Evolutionary conservation across 306 rosid genomes (phyloP).

Genomic region (Trichosanthes cucumerina): DNA sequence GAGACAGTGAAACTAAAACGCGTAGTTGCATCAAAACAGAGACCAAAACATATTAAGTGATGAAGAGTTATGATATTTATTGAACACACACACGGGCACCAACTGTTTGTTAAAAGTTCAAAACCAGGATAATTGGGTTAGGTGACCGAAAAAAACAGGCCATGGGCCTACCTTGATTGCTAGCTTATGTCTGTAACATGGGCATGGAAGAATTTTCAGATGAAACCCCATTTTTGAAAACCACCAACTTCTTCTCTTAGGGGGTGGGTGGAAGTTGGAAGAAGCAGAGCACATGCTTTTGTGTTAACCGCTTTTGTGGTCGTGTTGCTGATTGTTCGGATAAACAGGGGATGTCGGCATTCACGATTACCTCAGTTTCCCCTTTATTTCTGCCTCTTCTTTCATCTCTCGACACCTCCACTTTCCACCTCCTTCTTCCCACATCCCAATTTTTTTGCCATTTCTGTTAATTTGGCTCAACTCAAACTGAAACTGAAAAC

Average conservation of each 20-base stretch:
- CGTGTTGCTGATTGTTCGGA: neutral
- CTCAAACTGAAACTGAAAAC: neutral
- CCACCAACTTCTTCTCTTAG: neutral
- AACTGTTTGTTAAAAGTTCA: slow-evolving; percentile 5
- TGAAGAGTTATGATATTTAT: neutral
- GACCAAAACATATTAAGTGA: neutral
- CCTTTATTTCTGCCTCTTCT: neutral
- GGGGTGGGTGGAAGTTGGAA: neutral
- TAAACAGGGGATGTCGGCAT: slow-evolving; percentile 1
- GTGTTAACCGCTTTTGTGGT: neutral
- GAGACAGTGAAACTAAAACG: neutral
- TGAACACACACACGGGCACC: neutral
- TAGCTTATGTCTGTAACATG: neutral
- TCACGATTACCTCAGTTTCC: neutral
- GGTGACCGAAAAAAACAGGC: neutral
- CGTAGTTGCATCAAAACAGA: neutral
- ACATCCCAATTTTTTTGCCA: neutral
- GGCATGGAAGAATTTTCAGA: neutral
- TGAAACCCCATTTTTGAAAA: neutral
- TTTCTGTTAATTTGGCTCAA: neutral
- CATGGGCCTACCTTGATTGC: neutral
- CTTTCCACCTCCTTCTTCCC: neutral
- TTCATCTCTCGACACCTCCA: slow-evolving; percentile 1
- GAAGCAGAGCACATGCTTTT: neutral
- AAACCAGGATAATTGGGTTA: neutral